These are phyloP conservation scores for Lasiodiplodia sp. DNA, from an alignment of 2,329 filamentous ascomycete genomes.

Conservation along the genomic window DNA sequence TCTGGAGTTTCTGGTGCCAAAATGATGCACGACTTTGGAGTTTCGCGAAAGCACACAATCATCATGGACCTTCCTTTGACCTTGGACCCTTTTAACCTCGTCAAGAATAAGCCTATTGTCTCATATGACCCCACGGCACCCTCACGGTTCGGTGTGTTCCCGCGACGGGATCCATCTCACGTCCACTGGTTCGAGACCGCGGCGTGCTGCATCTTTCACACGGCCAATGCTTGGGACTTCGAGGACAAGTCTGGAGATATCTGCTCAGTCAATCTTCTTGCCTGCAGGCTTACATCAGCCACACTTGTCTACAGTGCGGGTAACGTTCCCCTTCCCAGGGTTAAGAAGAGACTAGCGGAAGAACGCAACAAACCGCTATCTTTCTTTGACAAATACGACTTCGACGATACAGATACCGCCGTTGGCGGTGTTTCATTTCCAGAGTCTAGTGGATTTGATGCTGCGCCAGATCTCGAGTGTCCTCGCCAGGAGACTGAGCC, in stretches of 20 bases:
- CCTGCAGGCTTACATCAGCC: constrained; percentile 71
- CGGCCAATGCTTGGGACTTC: constrained; percentile 74
- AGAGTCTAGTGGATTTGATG: constrained; percentile 35
- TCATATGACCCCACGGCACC: constrained; percentile 64
- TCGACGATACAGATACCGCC: constrained; percentile 39
- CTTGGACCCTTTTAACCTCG: constrained; percentile 68
- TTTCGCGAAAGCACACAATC: constrained; percentile 67
- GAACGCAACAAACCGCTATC: constrained; percentile 47
- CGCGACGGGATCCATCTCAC: constrained; percentile 63
- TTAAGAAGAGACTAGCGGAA: constrained; percentile 32
- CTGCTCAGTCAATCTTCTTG: constrained; percentile 66
- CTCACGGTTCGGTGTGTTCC: constrained; percentile 73
- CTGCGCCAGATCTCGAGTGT: constrained; percentile 36
- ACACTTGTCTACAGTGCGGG: constrained; percentile 70
- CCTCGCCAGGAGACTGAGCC: constrained; percentile 35
- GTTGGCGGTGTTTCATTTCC: neutral
- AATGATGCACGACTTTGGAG: constrained; percentile 81
- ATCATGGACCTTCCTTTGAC: constrained; percentile 75
- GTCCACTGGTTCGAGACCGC: constrained; percentile 73
- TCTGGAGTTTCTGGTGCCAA: constrained; percentile 69
- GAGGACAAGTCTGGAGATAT: constrained; percentile 42
- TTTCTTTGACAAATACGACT: constrained; percentile 55
- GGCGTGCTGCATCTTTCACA: constrained; percentile 75
- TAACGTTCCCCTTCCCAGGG: constrained; percentile 63
- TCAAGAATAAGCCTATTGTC: constrained; percentile 64